Percentiles rank a stretch among this genome's conserved stretches.
Evolutionary conservation across 805 yeast genomes (phyloP).

Genomic region (Metschnikowia amazonensis): DNA sequence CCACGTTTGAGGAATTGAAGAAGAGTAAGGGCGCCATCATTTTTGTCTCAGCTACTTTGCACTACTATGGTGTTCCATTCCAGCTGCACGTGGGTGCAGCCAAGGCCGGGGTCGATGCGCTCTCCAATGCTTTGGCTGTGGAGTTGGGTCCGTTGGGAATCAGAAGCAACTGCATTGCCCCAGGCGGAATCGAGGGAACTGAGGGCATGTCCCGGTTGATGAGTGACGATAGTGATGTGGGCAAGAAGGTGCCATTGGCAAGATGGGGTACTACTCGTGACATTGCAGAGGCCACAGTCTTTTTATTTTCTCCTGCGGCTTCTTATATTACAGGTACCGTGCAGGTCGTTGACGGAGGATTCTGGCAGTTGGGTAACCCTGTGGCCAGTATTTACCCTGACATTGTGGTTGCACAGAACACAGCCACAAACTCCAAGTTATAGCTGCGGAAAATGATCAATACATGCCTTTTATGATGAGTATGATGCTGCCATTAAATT

Average conservation of each 20-base stretch:
- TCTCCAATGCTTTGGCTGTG: constrained; percentile 78
- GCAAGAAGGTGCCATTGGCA: constrained; percentile 56
- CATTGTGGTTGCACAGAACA: constrained; percentile 26
- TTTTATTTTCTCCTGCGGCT: constrained; percentile 79
- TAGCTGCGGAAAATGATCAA: constrained; percentile 3
- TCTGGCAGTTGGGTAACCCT: constrained; percentile 70
- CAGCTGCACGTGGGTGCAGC: constrained; percentile 93
- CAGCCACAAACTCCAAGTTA: constrained; percentile 24
- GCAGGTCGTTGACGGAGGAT: constrained; percentile 84
- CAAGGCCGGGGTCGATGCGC: constrained; percentile 91
- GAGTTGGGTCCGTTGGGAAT: constrained; percentile 90
- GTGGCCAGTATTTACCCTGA: constrained; percentile 35
- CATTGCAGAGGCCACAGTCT: constrained; percentile 85
- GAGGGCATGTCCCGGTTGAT: constrained; percentile 76
- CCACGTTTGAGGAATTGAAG: constrained; percentile 61
- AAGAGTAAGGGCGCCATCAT: constrained; percentile 66
- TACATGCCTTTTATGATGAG: neutral
- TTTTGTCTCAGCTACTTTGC: constrained; percentile 86
- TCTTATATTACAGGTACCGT: constrained; percentile 72
- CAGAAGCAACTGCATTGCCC: constrained; percentile 81
- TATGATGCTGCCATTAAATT: no score
- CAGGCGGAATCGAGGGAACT: constrained; percentile 84
- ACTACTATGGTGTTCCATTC: constrained; percentile 83
- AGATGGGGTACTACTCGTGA: constrained; percentile 69
- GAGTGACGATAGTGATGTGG: constrained; percentile 23